phyloP scores from a whole-genome alignment of 2,329 filamentous ascomycete genomes.

The Pseudonectria buxi region DNA sequence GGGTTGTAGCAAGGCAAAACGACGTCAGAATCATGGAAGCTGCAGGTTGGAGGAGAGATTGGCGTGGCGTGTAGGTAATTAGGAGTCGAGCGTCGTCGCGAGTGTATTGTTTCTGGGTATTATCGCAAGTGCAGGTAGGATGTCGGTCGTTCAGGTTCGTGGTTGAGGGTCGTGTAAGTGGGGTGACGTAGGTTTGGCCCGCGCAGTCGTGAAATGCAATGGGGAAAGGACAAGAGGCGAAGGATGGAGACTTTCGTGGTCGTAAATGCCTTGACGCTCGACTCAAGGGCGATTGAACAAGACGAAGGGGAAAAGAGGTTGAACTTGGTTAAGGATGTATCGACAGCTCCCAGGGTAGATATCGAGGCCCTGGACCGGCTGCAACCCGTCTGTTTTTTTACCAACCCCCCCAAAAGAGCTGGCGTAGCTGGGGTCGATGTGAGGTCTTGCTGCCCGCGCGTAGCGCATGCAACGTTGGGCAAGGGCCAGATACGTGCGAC shows the following conservation, averaged over 20 bases:
- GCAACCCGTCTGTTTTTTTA: constrained; percentile 11
- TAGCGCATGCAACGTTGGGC: too few relatives aligned
- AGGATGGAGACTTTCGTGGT: too few relatives aligned
- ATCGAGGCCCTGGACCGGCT: constrained; percentile 10
- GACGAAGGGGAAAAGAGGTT: constrained; percentile 7
- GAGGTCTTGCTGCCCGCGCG: neutral
- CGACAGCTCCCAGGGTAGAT: constrained; percentile 12
- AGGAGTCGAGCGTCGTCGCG: constrained; percentile 5
- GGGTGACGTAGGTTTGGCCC: neutral
- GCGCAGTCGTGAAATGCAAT: too few relatives aligned
- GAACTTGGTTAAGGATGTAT: constrained; percentile 6
- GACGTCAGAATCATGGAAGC: constrained; percentile 48
- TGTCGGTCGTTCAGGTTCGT: constrained; percentile 4
- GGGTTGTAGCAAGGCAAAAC: constrained; percentile 35
- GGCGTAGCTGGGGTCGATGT: constrained; percentile 7
- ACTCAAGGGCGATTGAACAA: neutral
- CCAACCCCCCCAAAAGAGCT: constrained; percentile 17
- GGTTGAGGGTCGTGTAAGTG: constrained; percentile 13
- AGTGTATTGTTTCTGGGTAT: constrained; percentile 3
- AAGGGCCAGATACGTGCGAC: too few relatives aligned
- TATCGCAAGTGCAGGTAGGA: constrained; percentile 4
- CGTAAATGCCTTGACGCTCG: neutral
- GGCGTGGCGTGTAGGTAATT: constrained; percentile 5
- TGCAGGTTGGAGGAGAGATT: constrained; percentile 16
- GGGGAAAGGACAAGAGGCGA: too few relatives aligned